Evolutionary conservation across 2,329 filamentous ascomycete genomes (phyloP).

Genomic region (Periglandula ipomoeae): DNA sequence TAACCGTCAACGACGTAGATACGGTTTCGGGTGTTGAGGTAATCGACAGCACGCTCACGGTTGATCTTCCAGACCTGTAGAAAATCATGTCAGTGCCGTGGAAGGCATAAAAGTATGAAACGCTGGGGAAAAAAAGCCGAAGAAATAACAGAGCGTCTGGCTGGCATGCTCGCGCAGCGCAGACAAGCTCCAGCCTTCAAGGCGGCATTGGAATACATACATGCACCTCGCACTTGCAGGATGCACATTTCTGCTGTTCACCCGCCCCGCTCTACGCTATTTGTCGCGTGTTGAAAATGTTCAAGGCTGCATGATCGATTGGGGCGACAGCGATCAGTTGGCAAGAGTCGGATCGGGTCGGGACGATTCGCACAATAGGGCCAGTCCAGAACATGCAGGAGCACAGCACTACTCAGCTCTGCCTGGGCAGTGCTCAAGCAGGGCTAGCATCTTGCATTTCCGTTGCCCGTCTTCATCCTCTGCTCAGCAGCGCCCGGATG

Average conservation of each 20-base stretch:
- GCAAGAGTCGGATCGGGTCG: slow-evolving; percentile 5
- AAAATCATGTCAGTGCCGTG: slow-evolving; percentile 3
- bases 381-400: neutral
- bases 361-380: slow-evolving; percentile 4
- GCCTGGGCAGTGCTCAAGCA: too few species aligned
- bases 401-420: too few species aligned
- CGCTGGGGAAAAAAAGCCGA: neutral
- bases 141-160: too few species aligned
- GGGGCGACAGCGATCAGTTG: neutral
- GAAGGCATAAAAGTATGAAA: slow-evolving; percentile 9
- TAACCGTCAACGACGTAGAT: slow-evolving; percentile 98
- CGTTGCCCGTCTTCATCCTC: too few species aligned
- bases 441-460: too few species aligned
- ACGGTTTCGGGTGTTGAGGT: slow-evolving; percentile 96
- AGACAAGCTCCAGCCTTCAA: too few species aligned
- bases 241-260: neutral
- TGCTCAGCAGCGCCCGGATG: neutral
- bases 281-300: neutral
- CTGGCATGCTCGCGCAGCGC: too few species aligned
- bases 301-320: neutral
- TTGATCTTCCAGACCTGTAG: slow-evolving; percentile 98
- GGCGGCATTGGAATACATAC: neutral
- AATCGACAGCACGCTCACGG: slow-evolving; percentile 96
- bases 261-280: neutral
- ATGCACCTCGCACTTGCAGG: neutral